Evolutionary conservation across 208 protist genomes (phyloP), one percentile per base, ranked within the genome.

Genomic region (Leishmania gerbilli): DNA sequence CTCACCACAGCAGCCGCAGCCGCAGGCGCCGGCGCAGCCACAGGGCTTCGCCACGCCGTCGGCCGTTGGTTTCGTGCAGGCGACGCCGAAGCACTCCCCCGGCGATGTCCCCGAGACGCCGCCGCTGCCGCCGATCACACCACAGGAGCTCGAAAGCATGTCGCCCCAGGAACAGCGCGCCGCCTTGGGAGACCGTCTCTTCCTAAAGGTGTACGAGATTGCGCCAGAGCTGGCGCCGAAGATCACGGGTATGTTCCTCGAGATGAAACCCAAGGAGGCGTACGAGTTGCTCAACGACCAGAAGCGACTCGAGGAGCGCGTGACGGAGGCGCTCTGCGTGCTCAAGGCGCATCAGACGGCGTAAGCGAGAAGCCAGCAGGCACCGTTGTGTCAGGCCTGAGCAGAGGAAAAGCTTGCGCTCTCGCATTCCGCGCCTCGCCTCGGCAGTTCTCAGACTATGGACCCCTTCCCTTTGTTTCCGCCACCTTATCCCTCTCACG

Each of bases 241-340:
- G 88, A 93, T 97, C 60, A 97, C 94, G 17, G 94, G 94, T 77
- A 97, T 97, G 94, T 93, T 97, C 77, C 88, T 97, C 49, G 94
- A 97, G 84, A 93, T 95, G 88, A 86, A 93, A 58, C 77, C 82
- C 7, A 92, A 92, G 75, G 91, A 95, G 24, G 91, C 91, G 7
- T 94, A 91, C 76, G 83, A 88, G 58, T 83, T 97, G 51, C 89
- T 97, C 69, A 89, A 87, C 79, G 86, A 96, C 75, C 91, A 88
- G 75, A 90, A 88, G 79, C 56, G 90, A 27, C 84, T 97, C 3
- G 79, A 90, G 76, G 91, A 94, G 56, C 90, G 91, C 79, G 91
- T 96, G 62, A 93, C 86, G 17, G 94, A 97, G 89, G 94, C 92
- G 17, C 86, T 94, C 6, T 93, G 90, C 78, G 92, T 96, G 34